A percentile compares a stretch with the other conserved stretches of the same genome.
phyloP scores from a whole-genome alignment of 2,329 filamentous ascomycete genomes.

The Helicocarpus griseus region DNA sequence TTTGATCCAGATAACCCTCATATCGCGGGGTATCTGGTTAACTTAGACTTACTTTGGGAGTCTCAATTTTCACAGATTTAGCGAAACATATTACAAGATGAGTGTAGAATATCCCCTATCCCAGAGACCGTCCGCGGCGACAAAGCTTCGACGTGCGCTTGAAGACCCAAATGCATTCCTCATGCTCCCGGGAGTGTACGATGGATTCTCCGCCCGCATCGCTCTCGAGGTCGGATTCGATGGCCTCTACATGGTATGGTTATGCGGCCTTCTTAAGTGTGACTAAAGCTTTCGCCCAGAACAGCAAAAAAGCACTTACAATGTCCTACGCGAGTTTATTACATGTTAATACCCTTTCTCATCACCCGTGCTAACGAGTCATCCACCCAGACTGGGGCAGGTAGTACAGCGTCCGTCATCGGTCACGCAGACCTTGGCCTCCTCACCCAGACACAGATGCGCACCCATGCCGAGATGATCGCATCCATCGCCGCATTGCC shows the following conservation, averaged over 20 bases:
- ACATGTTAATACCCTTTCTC: too few species aligned
- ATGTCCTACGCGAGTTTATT: too few species aligned
- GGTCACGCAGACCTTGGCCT: constrained; percentile 43
- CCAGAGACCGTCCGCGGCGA: constrained; percentile 13
- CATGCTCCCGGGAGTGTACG: constrained; percentile 42
- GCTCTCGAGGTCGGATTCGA: constrained; percentile 41
- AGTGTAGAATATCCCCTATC: not conserved
- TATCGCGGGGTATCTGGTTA: too few species aligned
- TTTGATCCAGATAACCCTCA: too few species aligned
- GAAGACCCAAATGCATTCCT: constrained; percentile 30
- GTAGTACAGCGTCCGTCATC: constrained; percentile 39
- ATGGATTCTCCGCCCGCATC: constrained; percentile 41
- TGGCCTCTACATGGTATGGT: constrained; percentile 43
- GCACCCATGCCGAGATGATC: constrained; percentile 45
- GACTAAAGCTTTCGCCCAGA: too few species aligned
- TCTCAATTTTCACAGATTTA: too few species aligned
- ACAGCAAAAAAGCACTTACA: too few species aligned
- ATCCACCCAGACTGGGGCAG: constrained; percentile 39
- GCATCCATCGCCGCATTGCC: constrained; percentile 29
- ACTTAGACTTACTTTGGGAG: too few species aligned
- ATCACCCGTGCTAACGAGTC: not conserved
- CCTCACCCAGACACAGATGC: constrained; percentile 44
- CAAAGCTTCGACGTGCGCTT: constrained; percentile 24
- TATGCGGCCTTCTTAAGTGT: too few species aligned
- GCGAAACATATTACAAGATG: not conserved